Evolutionary conservation across 768 basidiomycete genomes (phyloP).

Genomic region (Auriscalpium microsporum): DNA sequence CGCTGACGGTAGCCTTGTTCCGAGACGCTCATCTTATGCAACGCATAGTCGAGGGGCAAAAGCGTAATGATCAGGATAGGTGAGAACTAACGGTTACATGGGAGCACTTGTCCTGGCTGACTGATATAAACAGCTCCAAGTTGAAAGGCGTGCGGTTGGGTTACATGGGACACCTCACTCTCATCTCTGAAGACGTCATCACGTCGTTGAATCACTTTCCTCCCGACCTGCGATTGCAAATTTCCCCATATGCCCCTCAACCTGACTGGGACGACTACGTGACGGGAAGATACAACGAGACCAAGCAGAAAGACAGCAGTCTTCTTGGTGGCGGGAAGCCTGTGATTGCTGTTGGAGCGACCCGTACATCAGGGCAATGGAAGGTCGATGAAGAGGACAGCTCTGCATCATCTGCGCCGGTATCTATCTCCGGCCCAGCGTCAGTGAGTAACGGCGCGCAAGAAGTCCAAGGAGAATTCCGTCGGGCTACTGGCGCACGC

Average conservation of each 20-base stretch:
- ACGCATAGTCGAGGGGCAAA: conserved; percentile 81
- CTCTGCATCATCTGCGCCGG: background rate
- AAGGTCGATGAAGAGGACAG: conserved; percentile 55
- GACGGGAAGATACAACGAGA: conserved; percentile 74
- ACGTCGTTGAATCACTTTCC: conserved; percentile 85
- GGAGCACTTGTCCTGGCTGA: conserved; percentile 1
- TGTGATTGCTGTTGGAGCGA: conserved; percentile 27
- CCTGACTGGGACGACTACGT: conserved; percentile 89
- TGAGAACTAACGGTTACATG: conserved; percentile 23
- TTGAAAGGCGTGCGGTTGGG: conserved; percentile 77
- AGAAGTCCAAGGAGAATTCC: conserved; percentile 50
- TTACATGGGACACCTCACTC: conserved; percentile 94
- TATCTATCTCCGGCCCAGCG: conserved; percentile 10
- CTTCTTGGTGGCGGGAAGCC: conserved; percentile 86
- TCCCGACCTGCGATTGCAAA: conserved; percentile 55
- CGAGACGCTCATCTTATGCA: conserved; percentile 78
- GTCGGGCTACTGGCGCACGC: conserved; percentile 34
- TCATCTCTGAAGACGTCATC: conserved; percentile 93
- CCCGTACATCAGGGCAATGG: conserved; percentile 35
- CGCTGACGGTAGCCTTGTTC: conserved; percentile 78
- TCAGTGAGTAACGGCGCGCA: conserved; percentile 5
- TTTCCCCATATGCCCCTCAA: conserved; percentile 64
- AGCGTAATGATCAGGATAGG: conserved; percentile 70
- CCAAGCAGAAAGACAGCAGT: conserved; percentile 71
- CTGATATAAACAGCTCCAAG: conserved; percentile 39